Conservation (phyloP, 1,139 yeast genomes). For the Hyphopichia wangnamkhiaoensis region DNA sequence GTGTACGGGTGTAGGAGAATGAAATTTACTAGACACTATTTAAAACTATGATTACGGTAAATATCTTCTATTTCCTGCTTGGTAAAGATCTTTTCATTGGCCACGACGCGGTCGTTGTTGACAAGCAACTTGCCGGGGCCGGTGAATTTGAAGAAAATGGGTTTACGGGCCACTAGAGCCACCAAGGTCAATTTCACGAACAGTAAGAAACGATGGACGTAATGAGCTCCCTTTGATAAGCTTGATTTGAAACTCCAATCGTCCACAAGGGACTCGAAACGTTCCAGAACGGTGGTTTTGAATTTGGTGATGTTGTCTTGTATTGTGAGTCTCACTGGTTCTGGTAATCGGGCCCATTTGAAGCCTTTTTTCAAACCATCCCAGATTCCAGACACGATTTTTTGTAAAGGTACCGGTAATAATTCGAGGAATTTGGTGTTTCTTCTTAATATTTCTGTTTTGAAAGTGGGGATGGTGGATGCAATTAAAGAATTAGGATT, state of each 20-base stretch:
- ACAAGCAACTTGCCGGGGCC: constrained; percentile 30
- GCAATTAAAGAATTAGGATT: constrained; percentile 41
- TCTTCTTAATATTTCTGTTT: constrained; percentile 1
- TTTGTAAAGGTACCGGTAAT: not conserved
- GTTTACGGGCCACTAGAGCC: constrained; percentile 10
- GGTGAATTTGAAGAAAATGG: constrained; percentile 21
- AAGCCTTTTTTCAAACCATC: constrained; percentile 5
- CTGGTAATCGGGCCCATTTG: constrained; percentile 1
- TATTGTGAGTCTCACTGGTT: no score
- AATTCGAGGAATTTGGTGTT: not conserved
- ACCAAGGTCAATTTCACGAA: constrained; percentile 2
- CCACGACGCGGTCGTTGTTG: constrained; percentile 16
- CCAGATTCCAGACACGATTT: not conserved
- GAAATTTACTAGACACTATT: no score
- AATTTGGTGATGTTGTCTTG: not conserved
- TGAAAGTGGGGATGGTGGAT: constrained; percentile 12
- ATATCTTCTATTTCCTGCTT: constrained; percentile 20
- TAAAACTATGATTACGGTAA: constrained; percentile 4
- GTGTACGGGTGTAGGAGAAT: no score
- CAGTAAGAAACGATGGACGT: not conserved
- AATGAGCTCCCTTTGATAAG: not conserved
- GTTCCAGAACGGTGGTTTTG: not conserved
- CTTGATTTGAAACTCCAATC: not conserved
- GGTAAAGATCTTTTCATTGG: constrained; percentile 20
- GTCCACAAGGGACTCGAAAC: not conserved